Evolutionary conservation across 176 grass and related monocot genomes (phyloP), one percentile per base, ranked within the genome.

Genomic region (Lolium perenne): DNA sequence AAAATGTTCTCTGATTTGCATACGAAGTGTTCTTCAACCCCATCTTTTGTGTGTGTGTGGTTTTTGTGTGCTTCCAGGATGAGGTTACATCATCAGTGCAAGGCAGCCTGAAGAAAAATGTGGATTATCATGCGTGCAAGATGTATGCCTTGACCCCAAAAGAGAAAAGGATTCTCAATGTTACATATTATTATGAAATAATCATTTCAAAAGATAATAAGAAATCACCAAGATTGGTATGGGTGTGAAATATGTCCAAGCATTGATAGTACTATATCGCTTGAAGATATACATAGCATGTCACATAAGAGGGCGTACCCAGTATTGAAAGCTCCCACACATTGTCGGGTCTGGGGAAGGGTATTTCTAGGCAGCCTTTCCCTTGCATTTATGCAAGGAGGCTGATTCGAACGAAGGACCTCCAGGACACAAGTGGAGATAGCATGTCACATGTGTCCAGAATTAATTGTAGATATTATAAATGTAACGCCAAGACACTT

Each of bases 41-140:
- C 49, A 2, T 22, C 53, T 53, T 29, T 75, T 75, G 49, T 50
- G 1, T 49, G 22, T 16, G 0, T 75, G 38, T 20, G 11, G 47
- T 80, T 70, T 81, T 67, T 64, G 20, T 76, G 43, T 68, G 25
- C 17, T 89, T 79, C 16, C 53, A 88, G 83, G 15, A 79, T 68
- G 74, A 81, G 29, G 32, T 72, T 69, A 83, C 35, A 79, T 38
- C 79, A 69, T 83, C 83, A 8, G 79, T 92, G 75, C 73, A 69
- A 69, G 79, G 90, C 40, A 15, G 67, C 7, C n/a, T 89, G 58
- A 79, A 53, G n/a, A 67, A 81, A 64, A 60, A 49, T 51, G 66
- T 88, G 69, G 86, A 59, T 23, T 46, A 47, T 60, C 90, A 92
- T 86, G 74, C 65, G 74, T 89, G 90, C 48, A 89, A 92, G 86